Conservation (phyloP, 139 green algal genomes). For the Micractinium conductrix region DNA sequence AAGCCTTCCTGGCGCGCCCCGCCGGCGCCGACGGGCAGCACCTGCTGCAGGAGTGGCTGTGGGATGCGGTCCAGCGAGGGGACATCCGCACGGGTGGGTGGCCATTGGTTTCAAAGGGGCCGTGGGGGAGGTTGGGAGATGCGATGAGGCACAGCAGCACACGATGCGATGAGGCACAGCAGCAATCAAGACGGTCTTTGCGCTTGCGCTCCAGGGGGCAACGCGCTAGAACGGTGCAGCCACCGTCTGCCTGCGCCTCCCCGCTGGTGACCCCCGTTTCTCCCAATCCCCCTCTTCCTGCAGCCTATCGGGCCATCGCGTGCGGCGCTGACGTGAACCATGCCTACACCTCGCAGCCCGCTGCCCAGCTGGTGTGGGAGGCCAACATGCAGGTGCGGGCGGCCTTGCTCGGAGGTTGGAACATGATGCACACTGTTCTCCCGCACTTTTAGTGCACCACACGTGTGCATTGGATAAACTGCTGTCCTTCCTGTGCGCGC, state of each 20-base stretch:
- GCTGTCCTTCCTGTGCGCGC: too few relatives aligned
- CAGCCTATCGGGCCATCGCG: constrained; percentile 30
- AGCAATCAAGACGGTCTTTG: too few relatives aligned
- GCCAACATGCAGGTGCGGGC: constrained; percentile 37
- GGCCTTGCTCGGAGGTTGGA: too few relatives aligned
- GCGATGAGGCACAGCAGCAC: too few relatives aligned
- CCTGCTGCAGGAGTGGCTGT: constrained; percentile 31
- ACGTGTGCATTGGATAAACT: too few relatives aligned
- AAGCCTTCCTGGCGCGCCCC: background rate
- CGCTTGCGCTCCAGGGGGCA: too few relatives aligned
- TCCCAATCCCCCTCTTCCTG: background rate
- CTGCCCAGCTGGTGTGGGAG: constrained; percentile 32
- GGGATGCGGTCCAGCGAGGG: constrained; percentile 22
- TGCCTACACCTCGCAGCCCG: constrained; percentile 17
- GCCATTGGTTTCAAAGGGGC: too few relatives aligned
- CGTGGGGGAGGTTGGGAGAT: too few relatives aligned
- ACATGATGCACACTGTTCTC: too few relatives aligned
- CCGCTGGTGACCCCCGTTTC: background rate
- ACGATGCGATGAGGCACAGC: too few relatives aligned
- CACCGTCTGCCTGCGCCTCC: background rate
- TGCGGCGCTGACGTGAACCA: constrained; percentile 33
- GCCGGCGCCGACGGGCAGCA: background rate
- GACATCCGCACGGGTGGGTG: constrained; percentile 27
- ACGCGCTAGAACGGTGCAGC: too few relatives aligned
- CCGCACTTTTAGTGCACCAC: too few relatives aligned